Evolutionary conservation across 768 basidiomycete species (phyloP), one percentile per base, ranked within the genome.

Genomic region (Trametes gibbosa): DNA sequence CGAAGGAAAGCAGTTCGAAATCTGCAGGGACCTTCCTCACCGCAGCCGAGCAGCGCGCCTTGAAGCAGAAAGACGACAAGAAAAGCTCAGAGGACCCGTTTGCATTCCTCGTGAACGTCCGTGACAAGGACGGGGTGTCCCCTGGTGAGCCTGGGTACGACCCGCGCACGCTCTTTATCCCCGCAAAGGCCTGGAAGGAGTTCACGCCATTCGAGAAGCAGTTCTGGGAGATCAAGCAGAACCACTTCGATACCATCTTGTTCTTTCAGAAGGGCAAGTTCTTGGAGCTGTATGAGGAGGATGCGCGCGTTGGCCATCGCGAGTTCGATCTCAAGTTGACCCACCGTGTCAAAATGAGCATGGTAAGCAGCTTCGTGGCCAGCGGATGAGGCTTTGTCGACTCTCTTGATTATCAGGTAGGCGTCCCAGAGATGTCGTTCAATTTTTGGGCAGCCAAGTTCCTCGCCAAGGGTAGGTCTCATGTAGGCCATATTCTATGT

Each of bases 181-280:
- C 95, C 0, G 72, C 80, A 27, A 80, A 76, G 42, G 84, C 86
- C 0, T 96, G 95, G 93, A 76, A 77, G 25, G 76, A 77, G 0
- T 96, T 99, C 67, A 96, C 95, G 2, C 94, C 95, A 0, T 99
- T 99, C 69, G 97, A 99, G 75, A 94, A 86, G 66, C 58, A 74
- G 71, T 74, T 70, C 53, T 69, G 79, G 77, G 73, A 93, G 81
- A 99, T 99, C 78, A 99, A 98, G 71, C 93, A 96, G 73, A 89
- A 95, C 68, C 95, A 98, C 69, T 98, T 85, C 70, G 97, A 99
- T 73, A 99, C 97, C 17, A 89, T 97, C 42, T 73, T 98, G 47
- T 98, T 98, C 79, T 99, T 98, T 76, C 97, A 99, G 74, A 98
- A 99, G 84, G 97, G 97, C 49, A 93, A 93, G 75, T 93, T 93